Percentiles rank a stretch among this genome's conserved stretches.
Evolutionary conservation across 202 grass and related monocot genomes (phyloP).

Genomic region (Elaeis oleifera): DNA sequence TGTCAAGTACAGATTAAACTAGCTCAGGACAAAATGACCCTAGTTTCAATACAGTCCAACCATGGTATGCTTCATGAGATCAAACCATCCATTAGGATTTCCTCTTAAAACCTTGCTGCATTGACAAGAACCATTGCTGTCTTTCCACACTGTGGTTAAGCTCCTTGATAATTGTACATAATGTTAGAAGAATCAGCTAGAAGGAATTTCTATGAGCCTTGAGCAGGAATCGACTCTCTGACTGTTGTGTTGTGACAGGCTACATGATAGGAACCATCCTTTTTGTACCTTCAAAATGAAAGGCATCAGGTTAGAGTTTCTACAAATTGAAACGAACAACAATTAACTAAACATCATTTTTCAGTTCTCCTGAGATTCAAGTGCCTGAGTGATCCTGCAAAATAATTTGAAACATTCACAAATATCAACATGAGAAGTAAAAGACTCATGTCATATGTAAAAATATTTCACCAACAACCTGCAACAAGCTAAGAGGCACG

Average conservation of each 20-base stretch:
- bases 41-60: background rate
- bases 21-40: background rate
- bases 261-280: background rate
- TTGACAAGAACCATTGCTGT: no score
- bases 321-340: background rate
- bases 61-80: background rate
- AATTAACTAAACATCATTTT: slow-evolving; percentile 4
- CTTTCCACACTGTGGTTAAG: no score
- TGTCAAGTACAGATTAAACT: no score
- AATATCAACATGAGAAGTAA: slow-evolving; percentile 24
- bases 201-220: no score
- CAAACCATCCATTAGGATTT: background rate
- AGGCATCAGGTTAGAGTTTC: background rate
- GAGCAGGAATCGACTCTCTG: no score
- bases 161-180: no score
- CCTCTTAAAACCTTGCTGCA: background rate
- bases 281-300: slow-evolving; percentile 1
- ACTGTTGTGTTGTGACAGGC: background rate
- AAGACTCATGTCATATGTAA: slow-evolving; percentile 15
- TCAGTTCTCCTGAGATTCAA: slow-evolving; percentile 8
- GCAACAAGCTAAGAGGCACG: background rate
- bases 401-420: slow-evolving; percentile 28
- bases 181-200: no score
- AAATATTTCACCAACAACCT: slow-evolving; percentile 41
- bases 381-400: slow-evolving; percentile 60